These are phyloP conservation scores for Geoglossum glabrum DNA, from an alignment of 495 filamentous ascomycete genomes.

Conservation along the genomic window DNA sequence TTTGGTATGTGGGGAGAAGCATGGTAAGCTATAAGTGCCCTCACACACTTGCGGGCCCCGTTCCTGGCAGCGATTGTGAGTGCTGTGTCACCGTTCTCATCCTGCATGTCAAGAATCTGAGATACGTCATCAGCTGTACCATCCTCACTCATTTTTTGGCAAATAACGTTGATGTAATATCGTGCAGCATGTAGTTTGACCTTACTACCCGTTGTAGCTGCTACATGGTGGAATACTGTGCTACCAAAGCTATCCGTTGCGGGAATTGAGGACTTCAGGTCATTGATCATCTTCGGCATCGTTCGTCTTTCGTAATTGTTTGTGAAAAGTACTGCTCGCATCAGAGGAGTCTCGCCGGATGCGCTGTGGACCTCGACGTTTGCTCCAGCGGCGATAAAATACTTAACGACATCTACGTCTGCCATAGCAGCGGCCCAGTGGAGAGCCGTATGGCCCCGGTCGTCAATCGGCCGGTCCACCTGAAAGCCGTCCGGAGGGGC, in stretches of 20 bases:
- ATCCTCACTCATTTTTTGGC: conserved; percentile 59
- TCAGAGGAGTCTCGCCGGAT: conserved; percentile 80
- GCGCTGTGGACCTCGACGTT: conserved; percentile 43
- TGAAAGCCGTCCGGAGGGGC: conserved; percentile 66
- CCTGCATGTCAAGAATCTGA: conserved; percentile 47
- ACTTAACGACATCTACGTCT: conserved; percentile 72
- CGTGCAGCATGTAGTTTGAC: conserved; percentile 65
- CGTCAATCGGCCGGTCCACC: conserved; percentile 73
- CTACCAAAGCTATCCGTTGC: conserved; percentile 53
- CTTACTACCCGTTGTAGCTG: conserved; percentile 57
- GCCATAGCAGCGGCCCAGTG: conserved; percentile 99
- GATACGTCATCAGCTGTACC: conserved; percentile 47
- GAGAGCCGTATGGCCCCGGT: conserved; percentile 69
- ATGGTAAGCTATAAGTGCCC: conserved; percentile 48
- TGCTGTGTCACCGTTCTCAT: conserved; percentile 73
- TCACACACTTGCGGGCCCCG: conserved; percentile 51
- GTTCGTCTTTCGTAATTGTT: conserved; percentile 86
- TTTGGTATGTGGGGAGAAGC: conserved; percentile 64
- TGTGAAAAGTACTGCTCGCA: conserved; percentile 85
- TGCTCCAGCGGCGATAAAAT: conserved; percentile 59
- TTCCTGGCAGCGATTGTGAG: conserved; percentile 69
- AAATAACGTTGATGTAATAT: conserved; percentile 82
- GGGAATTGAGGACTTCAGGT: conserved; percentile 57
- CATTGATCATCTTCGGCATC: conserved; percentile 59
- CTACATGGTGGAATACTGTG: conserved; percentile 84